Conservation (phyloP, 225 moss, liverwort and hornwort genomes). For the Polytrichum commune region DNA sequence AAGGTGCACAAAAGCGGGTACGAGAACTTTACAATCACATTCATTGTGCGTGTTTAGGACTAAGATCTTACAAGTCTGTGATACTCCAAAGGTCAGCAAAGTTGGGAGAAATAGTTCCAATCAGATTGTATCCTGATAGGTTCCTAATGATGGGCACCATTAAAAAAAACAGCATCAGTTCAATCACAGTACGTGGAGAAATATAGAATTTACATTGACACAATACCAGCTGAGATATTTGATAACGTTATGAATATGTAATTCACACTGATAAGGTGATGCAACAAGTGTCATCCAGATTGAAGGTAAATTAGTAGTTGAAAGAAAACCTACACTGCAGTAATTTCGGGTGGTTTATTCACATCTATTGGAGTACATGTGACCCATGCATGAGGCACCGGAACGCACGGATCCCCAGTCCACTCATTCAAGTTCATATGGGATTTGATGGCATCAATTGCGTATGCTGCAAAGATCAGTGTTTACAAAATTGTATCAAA, state of each 20-base stretch:
- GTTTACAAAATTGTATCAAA: too few species aligned
- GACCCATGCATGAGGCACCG: slow-evolving; percentile 18
- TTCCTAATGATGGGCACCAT: slow-evolving; percentile 15
- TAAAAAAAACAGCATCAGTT: neutral
- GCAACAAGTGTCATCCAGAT: too few species aligned
- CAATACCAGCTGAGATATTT: too few species aligned
- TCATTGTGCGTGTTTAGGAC: too few species aligned
- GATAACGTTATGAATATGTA: too few species aligned
- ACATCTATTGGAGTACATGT: neutral
- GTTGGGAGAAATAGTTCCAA: slow-evolving; percentile 16
- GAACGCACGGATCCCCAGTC: slow-evolving; percentile 26
- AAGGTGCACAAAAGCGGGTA: too few species aligned
- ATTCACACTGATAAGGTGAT: too few species aligned
- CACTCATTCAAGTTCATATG: slow-evolving; percentile 16
- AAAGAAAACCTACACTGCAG: neutral
- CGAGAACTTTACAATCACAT: too few species aligned
- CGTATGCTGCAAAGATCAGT: neutral
- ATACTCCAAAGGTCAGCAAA: slow-evolving; percentile 14
- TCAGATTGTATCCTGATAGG: slow-evolving; percentile 19
- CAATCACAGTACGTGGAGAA: too few species aligned
- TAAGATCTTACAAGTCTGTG: slow-evolving; percentile 12
- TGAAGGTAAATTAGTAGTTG: too few species aligned
- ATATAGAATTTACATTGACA: too few species aligned
- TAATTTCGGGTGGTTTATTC: neutral
- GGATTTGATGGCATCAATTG: slow-evolving; percentile 10